Evolutionary conservation across 1,139 yeast species (phyloP).

Genomic region (Protomyces gravidus): DNA sequence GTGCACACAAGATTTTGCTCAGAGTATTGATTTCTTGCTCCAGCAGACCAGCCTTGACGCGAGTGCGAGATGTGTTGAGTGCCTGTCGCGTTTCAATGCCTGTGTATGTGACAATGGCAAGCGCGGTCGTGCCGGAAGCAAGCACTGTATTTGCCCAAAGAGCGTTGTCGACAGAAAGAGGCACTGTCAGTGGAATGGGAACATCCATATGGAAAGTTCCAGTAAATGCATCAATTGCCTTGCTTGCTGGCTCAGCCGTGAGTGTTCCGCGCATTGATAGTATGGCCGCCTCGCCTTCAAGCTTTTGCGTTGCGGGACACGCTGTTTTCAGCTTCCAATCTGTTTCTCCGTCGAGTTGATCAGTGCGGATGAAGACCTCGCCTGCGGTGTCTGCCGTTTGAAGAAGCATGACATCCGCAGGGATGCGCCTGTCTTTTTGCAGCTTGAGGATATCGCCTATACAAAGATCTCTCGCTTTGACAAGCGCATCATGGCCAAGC

Average conservation of each 20-base stretch:
- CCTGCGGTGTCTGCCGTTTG: conserved; percentile 79
- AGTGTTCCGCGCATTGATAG: conserved; percentile 41
- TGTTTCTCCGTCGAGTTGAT: conserved; percentile 97
- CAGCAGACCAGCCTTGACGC: conserved; percentile 84
- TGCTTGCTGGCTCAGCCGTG: conserved; percentile 71
- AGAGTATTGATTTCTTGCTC: conserved; percentile 86
- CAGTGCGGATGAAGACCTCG: conserved; percentile 91
- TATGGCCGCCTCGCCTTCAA: conserved; percentile 6
- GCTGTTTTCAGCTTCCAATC: conserved; percentile 82
- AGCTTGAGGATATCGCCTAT: conserved; percentile 86
- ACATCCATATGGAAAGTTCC: conserved; percentile 45
- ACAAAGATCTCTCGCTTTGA: conserved; percentile 61
- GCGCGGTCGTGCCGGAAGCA: conserved; percentile 80
- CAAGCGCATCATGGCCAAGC: conserved; percentile 44
- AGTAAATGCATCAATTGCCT: conserved; percentile 71
- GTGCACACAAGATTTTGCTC: conserved; percentile 80
- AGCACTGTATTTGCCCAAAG: conserved; percentile 97
- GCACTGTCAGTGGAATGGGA: conserved; percentile 48
- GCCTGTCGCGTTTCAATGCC: conserved; percentile 93
- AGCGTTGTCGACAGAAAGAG: conserved; percentile 82
- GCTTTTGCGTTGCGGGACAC: conserved; percentile 10
- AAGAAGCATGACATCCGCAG: conserved; percentile 83
- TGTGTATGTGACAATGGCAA: conserved; percentile 84
- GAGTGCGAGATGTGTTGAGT: conserved; percentile 53
- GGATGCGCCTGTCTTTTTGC: conserved; percentile 78